Percentiles rank a stretch among this genome's conserved stretches.
phyloP scores from a whole-genome alignment of 1,284 basidiomycete genomes.

The Volvariella surrecta region DNA sequence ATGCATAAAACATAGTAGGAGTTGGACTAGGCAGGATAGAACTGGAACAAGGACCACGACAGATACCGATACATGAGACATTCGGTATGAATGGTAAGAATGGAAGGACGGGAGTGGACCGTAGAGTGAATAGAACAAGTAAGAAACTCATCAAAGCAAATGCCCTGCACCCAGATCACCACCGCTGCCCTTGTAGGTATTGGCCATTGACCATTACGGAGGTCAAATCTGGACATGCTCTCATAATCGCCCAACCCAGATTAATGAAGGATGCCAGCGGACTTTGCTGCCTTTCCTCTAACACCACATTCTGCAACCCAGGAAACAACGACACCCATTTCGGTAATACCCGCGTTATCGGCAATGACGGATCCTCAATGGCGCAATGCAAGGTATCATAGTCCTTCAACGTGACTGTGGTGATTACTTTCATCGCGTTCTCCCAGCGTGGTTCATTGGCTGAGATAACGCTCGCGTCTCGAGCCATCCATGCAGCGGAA shows the following conservation, averaged over 20 bases:
- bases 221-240: neutral
- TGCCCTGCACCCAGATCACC: no score
- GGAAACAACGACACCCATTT: neutral
- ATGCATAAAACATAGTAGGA: no score
- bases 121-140: no score
- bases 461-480: neutral
- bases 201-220: neutral
- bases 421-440: constrained; percentile 1
- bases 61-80: no score
- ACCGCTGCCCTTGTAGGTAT: neutral
- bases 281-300: neutral
- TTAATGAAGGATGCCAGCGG: neutral
- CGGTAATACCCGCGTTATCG: neutral
- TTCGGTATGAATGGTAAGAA: no score
- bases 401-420: neutral
- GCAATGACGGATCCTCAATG: neutral
- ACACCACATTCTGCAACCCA: neutral
- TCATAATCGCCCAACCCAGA: neutral
- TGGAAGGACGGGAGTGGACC: no score
- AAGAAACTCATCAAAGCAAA: no score
- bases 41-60: no score
- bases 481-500: neutral
- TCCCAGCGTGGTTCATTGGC: neutral
- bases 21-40: no score
- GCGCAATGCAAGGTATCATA: neutral